Conservation (phyloP, 1,284 basidiomycete genomes). For the Cryptococcus sp. region DNA sequence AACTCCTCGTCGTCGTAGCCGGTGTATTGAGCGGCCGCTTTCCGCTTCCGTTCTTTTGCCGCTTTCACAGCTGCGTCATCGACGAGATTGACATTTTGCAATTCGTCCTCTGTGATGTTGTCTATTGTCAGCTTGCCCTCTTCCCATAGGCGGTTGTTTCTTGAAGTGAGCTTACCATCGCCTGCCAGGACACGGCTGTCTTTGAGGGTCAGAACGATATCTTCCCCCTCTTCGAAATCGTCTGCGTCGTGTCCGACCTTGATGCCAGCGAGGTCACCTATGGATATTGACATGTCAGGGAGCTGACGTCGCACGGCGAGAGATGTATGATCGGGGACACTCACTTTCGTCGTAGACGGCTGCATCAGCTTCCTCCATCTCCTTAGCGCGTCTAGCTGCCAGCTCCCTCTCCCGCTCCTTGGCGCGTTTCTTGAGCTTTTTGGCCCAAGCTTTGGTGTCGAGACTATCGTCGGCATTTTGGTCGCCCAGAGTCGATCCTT, state of each 20-base stretch:
- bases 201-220: slow-evolving; percentile 92
- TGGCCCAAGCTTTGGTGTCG: slow-evolving; percentile 77
- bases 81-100: slow-evolving; percentile 90
- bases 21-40: slow-evolving; percentile 79
- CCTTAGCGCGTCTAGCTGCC: slow-evolving; percentile 66
- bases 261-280: slow-evolving; percentile 77
- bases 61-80: slow-evolving; percentile 74
- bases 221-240: slow-evolving; percentile 87
- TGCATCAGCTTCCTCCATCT: slow-evolving; percentile 78
- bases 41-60: slow-evolving; percentile 74
- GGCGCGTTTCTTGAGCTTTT: slow-evolving; percentile 80
- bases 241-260: slow-evolving; percentile 96
- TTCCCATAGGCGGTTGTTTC: slow-evolving; percentile 1
- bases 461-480: slow-evolving; percentile 65
- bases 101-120: slow-evolving; percentile 77
- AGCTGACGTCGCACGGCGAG: too few relatives aligned
- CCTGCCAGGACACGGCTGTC: slow-evolving; percentile 91
- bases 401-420: slow-evolving; percentile 82
- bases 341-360: slow-evolving; percentile 77
- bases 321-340: slow-evolving; percentile 39
- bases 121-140: neutral
- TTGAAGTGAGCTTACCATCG: slow-evolving; percentile 64
- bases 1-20: slow-evolving; percentile 98
- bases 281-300: slow-evolving; percentile 6
- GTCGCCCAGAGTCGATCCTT: slow-evolving; percentile 86